These are phyloP conservation scores for Solidago caesia DNA, from an alignment of 129 eudicot genomes.

Conservation along the genomic window DNA sequence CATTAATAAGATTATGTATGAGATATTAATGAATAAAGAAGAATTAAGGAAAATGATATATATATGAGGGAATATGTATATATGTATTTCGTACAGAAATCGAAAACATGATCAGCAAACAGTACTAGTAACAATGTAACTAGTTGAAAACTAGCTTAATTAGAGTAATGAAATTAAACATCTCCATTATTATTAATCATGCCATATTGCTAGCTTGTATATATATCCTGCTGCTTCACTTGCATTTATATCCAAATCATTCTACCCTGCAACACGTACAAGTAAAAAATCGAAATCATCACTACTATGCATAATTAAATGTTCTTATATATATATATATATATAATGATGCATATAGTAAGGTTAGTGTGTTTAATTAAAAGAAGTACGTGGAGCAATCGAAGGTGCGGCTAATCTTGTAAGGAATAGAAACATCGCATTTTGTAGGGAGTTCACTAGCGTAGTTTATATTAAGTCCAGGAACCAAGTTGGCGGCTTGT, in stretches of 20 bases:
- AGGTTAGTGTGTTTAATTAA: background rate
- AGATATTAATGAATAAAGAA: background rate
- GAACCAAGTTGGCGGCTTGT: constrained; percentile 23
- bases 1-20: background rate
- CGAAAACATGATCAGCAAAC: background rate
- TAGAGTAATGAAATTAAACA: background rate
- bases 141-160: background rate
- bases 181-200: background rate
- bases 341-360: background rate
- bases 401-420: constrained; percentile 37
- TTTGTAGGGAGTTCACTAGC: constrained; percentile 35
- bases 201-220: background rate
- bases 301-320: background rate
- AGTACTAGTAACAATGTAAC: background rate
- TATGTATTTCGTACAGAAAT: background rate
- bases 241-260: constrained; percentile 8
- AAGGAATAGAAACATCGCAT: constrained; percentile 47
- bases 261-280: constrained; percentile 15
- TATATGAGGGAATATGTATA: background rate
- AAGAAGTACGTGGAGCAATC: constrained; percentile 40
- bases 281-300: constrained; percentile 3
- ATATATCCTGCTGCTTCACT: background rate
- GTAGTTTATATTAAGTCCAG: constrained; percentile 23
- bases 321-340: background rate
- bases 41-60: background rate